These are phyloP conservation scores for Eragrostis curvula DNA, from an alignment of 176 grass and related monocot genomes.

Conservation along the genomic window DNA sequence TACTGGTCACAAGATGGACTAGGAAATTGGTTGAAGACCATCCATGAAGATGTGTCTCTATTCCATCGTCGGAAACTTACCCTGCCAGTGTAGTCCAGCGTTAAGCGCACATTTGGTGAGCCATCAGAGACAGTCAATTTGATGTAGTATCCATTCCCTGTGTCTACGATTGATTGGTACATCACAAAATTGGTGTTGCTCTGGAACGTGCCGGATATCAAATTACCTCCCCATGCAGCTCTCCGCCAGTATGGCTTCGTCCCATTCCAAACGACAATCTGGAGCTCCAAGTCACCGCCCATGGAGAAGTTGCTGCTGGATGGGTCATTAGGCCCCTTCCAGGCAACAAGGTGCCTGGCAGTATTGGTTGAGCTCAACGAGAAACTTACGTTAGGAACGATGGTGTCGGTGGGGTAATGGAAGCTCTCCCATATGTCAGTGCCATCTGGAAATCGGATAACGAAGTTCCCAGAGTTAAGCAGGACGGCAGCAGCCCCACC, in stretches of 20 bases:
- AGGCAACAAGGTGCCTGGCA: slow-evolving; percentile 29
- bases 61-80: slow-evolving; percentile 12
- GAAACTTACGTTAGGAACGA: slow-evolving; percentile 43
- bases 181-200: not conserved
- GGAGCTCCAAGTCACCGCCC: slow-evolving; percentile 29
- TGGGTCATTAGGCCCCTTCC: slow-evolving; percentile 47
- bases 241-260: slow-evolving; percentile 33
- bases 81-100: slow-evolving; percentile 41
- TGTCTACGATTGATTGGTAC: not conserved
- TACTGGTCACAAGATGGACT: slow-evolving; percentile 21
- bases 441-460: not conserved
- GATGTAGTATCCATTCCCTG: not conserved
- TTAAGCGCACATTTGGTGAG: slow-evolving; percentile 27
- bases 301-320: slow-evolving; percentile 28
- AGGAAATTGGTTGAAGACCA: not conserved
- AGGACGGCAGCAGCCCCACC: not conserved
- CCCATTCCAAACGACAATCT: slow-evolving; percentile 22
- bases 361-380: not conserved
- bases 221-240: slow-evolving; percentile 30
- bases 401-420: slow-evolving; percentile 33
- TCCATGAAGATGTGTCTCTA: not conserved
- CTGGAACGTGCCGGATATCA: not conserved
- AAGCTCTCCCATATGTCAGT: slow-evolving; percentile 54
- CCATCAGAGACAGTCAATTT: slow-evolving; percentile 24
- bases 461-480: slow-evolving; percentile 35